Conservation (phyloP, 1,284 basidiomycete species). For the Rhodotorula sp. region DNA sequence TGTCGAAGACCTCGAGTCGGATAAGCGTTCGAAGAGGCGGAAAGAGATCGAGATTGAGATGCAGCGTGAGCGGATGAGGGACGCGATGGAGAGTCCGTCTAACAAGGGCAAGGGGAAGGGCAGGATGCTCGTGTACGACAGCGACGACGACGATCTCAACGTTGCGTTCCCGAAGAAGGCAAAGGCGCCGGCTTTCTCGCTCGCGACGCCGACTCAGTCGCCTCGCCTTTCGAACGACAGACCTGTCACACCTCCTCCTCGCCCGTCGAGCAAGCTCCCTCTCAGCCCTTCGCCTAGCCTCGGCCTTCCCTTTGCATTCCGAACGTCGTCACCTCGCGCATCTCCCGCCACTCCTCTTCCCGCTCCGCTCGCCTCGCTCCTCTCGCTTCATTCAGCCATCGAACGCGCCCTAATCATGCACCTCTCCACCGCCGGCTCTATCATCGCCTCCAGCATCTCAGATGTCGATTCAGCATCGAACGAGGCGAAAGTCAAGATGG, state of each 20-base stretch:
- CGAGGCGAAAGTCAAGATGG: conserved; percentile 24
- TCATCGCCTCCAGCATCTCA: conserved; percentile 30
- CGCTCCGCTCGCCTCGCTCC: conserved; percentile 23
- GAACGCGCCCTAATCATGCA: conserved; percentile 36
- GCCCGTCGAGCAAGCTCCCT: neutral
- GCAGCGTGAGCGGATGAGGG: neutral
- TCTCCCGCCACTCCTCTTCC: conserved; percentile 2
- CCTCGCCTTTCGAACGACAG: neutral
- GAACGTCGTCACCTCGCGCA: conserved; percentile 6
- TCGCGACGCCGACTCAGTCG: neutral
- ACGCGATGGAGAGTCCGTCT: neutral
- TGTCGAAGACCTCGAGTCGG: conserved; percentile 25
- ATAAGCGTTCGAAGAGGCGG: conserved; percentile 11
- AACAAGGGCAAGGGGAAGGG: conserved; percentile 8
- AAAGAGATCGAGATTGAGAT: conserved; percentile 25
- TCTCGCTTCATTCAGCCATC: conserved; percentile 31
- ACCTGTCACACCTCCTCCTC: conserved; percentile 5
- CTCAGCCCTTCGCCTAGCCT: conserved; percentile 12
- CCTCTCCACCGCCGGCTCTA: conserved; percentile 30
- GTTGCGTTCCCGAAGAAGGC: neutral
- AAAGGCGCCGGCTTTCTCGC: neutral
- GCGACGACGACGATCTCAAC: conserved; percentile 5
- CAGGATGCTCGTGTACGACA: neutral
- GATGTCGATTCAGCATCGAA: neutral
- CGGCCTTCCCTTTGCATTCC: conserved; percentile 21